Conservation (phyloP, 176 grass and related monocot species). For the Raddia guianensis region DNA sequence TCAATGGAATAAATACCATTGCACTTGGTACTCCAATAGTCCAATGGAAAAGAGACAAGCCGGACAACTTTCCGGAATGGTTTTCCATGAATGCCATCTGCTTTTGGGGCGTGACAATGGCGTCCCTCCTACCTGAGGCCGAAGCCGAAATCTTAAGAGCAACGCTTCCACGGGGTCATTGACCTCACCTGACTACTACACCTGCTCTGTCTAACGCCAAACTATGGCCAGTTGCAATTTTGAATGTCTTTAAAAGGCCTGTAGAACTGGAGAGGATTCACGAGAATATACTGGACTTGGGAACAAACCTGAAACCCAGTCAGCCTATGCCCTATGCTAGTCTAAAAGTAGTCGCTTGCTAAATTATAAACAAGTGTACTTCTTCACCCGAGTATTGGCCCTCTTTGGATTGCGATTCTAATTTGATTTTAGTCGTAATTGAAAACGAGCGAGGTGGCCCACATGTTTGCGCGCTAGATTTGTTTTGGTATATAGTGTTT, state of each 20-base stretch:
- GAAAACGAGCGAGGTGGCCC: no score
- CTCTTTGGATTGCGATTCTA: no score
- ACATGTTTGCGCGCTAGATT: no score
- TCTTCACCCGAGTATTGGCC: not conserved
- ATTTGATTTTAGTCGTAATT: no score
- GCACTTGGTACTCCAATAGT: constrained; percentile 33
- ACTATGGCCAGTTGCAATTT: constrained; percentile 1
- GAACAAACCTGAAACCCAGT: not conserved
- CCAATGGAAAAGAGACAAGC: constrained; percentile 33
- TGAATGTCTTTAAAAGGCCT: not conserved
- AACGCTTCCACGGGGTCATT: constrained; percentile 4
- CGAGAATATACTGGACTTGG: not conserved
- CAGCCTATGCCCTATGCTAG: not conserved
- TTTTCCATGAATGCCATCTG: constrained; percentile 39
- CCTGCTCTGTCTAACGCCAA: not conserved
- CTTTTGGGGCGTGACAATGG: constrained; percentile 46
- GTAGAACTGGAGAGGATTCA: not conserved
- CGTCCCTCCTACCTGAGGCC: constrained; percentile 40
- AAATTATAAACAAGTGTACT: not conserved
- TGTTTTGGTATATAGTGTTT: no score
- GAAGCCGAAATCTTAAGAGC: constrained; percentile 11
- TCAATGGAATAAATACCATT: not conserved
- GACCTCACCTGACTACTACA: not conserved
- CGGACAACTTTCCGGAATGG: constrained; percentile 25
- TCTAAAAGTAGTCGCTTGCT: not conserved